These are phyloP conservation scores for Kwoniella dendrophila DNA, from an alignment of 768 basidiomycete genomes.

Conservation along the genomic window DNA sequence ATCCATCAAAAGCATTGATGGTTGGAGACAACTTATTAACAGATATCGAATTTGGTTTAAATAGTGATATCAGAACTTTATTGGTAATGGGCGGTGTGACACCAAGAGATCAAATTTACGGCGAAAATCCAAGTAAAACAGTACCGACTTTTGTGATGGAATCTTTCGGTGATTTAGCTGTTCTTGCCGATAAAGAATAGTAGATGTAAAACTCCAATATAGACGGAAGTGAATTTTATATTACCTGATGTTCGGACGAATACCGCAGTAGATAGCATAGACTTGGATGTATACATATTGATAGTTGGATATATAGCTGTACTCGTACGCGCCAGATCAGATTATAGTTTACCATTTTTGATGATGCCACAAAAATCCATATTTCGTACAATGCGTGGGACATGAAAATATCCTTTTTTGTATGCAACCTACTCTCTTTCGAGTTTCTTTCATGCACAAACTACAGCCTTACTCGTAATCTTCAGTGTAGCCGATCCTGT, in stretches of 20 bases:
- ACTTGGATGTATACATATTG: too few species aligned
- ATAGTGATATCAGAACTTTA: conserved; percentile 80
- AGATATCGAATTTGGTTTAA: conserved; percentile 89
- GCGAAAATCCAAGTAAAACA: conserved; percentile 68
- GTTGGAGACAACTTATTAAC: conserved; percentile 93
- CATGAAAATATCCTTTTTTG: too few species aligned
- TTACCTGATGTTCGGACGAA: not conserved
- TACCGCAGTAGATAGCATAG: too few species aligned
- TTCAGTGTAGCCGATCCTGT: conserved; percentile 22
- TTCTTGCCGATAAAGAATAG: conserved; percentile 42
- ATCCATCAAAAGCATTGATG: conserved; percentile 87
- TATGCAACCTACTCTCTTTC: not conserved
- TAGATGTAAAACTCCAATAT: not conserved
- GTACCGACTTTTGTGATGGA: conserved; percentile 79
- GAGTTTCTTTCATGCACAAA: not conserved
- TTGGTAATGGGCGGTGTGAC: conserved; percentile 77
- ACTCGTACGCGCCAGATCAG: too few species aligned
- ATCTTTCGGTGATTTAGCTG: conserved; percentile 75
- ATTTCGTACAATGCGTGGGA: too few species aligned
- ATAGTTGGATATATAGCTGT: too few species aligned
- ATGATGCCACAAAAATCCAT: too few species aligned
- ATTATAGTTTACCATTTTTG: too few species aligned
- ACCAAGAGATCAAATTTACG: conserved; percentile 70
- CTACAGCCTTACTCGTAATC: conserved; percentile 19
- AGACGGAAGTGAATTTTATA: not conserved